Conservation (phyloP, 1,284 basidiomycete genomes). For the Veloboletus limbatus region DNA sequence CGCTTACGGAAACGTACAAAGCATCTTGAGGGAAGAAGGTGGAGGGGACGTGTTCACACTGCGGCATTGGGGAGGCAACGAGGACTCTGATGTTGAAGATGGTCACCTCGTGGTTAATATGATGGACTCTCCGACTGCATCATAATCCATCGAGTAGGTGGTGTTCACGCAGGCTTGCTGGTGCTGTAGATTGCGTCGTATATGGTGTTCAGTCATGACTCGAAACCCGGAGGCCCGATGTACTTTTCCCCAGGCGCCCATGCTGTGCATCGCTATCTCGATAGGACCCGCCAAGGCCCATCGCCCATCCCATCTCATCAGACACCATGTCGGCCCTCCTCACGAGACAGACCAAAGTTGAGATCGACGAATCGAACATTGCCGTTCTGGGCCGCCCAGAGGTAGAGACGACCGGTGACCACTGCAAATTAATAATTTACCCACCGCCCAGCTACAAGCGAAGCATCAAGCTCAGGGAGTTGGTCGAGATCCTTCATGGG, state of each 20-base stretch:
- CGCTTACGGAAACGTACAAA: constrained; percentile 21
- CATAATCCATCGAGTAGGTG: constrained; percentile 10
- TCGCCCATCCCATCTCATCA: neutral
- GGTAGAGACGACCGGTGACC: constrained; percentile 35
- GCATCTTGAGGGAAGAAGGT: constrained; percentile 50
- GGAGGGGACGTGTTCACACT: constrained; percentile 46
- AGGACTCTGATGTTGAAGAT: constrained; percentile 27
- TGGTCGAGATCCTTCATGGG: constrained; percentile 53
- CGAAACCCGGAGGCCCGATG: constrained; percentile 12
- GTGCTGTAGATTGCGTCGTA: constrained; percentile 10
- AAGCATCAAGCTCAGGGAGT: constrained; percentile 56
- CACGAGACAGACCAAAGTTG: constrained; percentile 43
- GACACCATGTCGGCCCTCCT: constrained; percentile 17
- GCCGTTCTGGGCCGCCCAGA: constrained; percentile 56
- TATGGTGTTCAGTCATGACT: constrained; percentile 1
- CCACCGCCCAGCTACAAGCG: constrained; percentile 37
- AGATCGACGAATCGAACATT: constrained; percentile 62
- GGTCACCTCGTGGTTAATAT: constrained; percentile 23
- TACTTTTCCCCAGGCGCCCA: constrained; percentile 7
- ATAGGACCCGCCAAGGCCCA: constrained; percentile 5
- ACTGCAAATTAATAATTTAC: neutral
- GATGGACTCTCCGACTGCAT: constrained; percentile 23
- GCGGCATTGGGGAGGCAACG: constrained; percentile 34
- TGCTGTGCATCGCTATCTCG: constrained; percentile 10
- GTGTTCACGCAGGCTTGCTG: too few species aligned